Conservation (phyloP, 2,329 filamentous ascomycete species). For the Paraphaeosphaeria sporulosa region DNA sequence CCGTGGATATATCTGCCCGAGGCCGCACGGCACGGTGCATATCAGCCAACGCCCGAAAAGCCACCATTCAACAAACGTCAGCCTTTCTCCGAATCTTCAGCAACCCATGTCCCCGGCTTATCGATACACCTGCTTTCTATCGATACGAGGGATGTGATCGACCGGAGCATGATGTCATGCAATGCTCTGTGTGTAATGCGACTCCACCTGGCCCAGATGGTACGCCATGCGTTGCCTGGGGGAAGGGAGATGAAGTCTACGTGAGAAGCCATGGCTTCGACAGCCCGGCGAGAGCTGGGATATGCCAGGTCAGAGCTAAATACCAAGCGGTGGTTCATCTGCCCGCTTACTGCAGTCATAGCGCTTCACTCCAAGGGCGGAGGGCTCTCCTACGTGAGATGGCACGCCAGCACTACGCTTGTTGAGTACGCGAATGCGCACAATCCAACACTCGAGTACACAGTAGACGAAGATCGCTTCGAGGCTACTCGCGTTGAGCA, state of each 20-base stretch:
- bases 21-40: constrained; percentile 3
- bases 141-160: background rate
- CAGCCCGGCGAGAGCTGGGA: background rate
- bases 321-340: background rate
- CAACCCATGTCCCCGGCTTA: background rate
- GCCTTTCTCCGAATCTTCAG: background rate
- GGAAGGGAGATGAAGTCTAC: constrained; percentile 1
- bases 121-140: background rate
- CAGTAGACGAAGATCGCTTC: background rate
- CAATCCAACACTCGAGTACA: background rate
- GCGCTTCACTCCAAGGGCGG: background rate
- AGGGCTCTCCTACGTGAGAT: background rate
- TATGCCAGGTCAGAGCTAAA: background rate
- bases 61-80: background rate
- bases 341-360: background rate
- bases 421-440: constrained; percentile 4
- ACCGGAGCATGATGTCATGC: constrained; percentile 3
- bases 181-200: constrained; percentile 3
- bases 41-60: background rate
- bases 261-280: background rate
- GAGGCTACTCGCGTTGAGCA: background rate
- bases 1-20: background rate
- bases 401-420: background rate
- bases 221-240: background rate
- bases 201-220: background rate